Evolutionary conservation across 2,329 filamentous ascomycete species (phyloP), one percentile per base, ranked within the genome.

Genomic region (Pseudogymnoascus sp.): DNA sequence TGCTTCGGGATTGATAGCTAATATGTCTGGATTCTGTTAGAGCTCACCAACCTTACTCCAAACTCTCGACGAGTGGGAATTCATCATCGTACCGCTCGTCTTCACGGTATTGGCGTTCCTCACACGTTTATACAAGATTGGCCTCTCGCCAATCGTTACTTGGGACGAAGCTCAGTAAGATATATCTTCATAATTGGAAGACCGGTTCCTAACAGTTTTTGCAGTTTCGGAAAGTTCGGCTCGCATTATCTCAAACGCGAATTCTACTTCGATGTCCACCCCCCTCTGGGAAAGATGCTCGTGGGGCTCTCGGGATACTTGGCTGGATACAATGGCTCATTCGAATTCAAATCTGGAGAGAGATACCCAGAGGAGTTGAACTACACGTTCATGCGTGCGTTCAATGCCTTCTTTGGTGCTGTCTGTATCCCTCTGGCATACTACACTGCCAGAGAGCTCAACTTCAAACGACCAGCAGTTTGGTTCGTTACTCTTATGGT

Each of bases 241-340:
- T 98, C 93, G 72, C 93, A 99, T 79, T 99, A 99, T 78, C 88
- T 99, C 75, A 97, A 99, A 78, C 91, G 93, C 77, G 95, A 99
- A 78, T 97, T 98, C 82, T 99, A 99, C 84, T 99, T 99, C 80
- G 91, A 96, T 82, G 81, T 96, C 65, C 91, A 96, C 77, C 95
- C 95, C 69, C 95, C 95, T 63, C 86, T 99, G 67, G 95, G 95
- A 75, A 99, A 99, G 82, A 98, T 99, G 86, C 87, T 99, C 64
- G 93, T 99, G 71, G 95, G 95, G 67, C 84, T 99, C 62, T 98
- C 95, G 6, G 95, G 95, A 75, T 96, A 96, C 74, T 83, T 99
- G 67, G 96, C 93, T 69, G 93, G 93, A 69, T 99, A 99, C 82
- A 99, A 99, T 80, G 95, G 95, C 65, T 96, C 93, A 3, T 99